Evolutionary conservation across 1,139 yeast genomes (phyloP), one percentile per base, ranked within the genome.

Genomic region (Candida mesenterica): DNA sequence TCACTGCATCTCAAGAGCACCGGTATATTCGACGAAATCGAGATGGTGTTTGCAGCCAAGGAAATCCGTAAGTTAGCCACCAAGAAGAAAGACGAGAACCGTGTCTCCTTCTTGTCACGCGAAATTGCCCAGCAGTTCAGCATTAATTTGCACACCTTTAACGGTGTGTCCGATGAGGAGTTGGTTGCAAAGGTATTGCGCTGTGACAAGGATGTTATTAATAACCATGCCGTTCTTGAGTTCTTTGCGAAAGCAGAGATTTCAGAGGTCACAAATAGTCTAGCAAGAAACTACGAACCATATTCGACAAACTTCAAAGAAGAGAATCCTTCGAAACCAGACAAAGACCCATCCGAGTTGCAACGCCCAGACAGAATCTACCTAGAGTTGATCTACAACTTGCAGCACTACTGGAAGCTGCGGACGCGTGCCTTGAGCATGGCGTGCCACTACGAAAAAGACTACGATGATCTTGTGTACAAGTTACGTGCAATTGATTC

Each of bases 41-140:
- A 85, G 52, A 72, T 69, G 36, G 79, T 84, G 17, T 85, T 85
- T 59, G 92, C 90, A 1, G 92, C 92, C 4, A 80, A 79, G 49
- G 95, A 84, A 45, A 81, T 82, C 44, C 82, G 78, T 43, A 70
- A 68, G 40, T 61, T 69, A 50, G 75, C 75, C 5, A 64, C 74
- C 4, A 69, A 68, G 48, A 68, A 66, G 43, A 73, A 67, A 32
- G 75, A 69, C 25, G 55, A 65, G 28, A 71, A 77, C 36, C 81
- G 79, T 50, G 58, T 80, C 2, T 57, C 84, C 0, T 80, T 81
- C 50, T 66, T 84, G 46, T 68, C 88, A 1, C 70, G 88, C 44
- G 92, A 84, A 51, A 60, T 82, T 19, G 80, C 87, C 3, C 94
- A 84, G 48, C 92, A 83, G 48, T 83, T 84, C 59, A 87, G 88